These are phyloP conservation scores for Mycosphaerella sp. DNA, from an alignment of 2,329 filamentous ascomycete species.

Conservation along the genomic window DNA sequence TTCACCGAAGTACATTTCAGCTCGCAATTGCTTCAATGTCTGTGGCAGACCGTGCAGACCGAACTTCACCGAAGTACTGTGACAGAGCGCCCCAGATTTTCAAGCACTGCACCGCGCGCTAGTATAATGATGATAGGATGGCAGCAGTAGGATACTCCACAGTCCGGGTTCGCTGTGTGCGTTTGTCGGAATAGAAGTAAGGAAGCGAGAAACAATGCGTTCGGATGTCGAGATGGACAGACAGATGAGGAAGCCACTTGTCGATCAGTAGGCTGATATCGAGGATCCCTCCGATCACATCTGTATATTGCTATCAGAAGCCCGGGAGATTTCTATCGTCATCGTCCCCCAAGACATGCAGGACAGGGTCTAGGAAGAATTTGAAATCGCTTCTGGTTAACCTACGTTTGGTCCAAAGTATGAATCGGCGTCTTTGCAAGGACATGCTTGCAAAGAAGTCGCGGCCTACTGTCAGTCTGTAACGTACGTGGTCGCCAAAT, in stretches of 20 bases:
- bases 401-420: not conserved
- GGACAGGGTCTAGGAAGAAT: constrained; percentile 3
- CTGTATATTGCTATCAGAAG: constrained; percentile 2
- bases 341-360: not conserved
- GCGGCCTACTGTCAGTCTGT: too few relatives aligned
- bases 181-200: not conserved
- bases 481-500: constrained; percentile 1
- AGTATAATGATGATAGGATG: not conserved
- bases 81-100: too few relatives aligned
- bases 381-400: constrained; percentile 1
- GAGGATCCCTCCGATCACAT: not conserved
- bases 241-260: not conserved
- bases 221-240: not conserved
- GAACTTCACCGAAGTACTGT: too few relatives aligned
- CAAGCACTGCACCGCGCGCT: too few relatives aligned
- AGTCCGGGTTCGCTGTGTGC: too few relatives aligned
- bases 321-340: not conserved
- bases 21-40: not conserved
- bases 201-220: not conserved
- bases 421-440: not conserved
- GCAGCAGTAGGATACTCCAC: not conserved
- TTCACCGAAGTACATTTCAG: not conserved
- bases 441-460: not conserved
- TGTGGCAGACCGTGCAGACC: not conserved
- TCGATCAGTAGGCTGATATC: not conserved